phyloP scores from a whole-genome alignment of 2,329 filamentous ascomycete species.

The Colletotrichum navitas region DNA sequence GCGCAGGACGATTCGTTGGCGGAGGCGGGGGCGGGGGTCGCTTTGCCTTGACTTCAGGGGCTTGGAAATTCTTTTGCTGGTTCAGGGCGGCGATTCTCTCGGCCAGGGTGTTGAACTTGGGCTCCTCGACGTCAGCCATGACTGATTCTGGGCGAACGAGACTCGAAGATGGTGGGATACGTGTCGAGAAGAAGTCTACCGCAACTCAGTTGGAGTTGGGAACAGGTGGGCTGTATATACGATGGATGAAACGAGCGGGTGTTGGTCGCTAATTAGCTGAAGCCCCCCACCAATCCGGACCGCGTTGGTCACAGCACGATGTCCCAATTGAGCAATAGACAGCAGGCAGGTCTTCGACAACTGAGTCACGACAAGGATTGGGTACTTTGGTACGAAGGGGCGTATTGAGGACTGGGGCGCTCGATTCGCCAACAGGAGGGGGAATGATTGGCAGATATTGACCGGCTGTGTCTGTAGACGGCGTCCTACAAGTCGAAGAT shows the following conservation, averaged over 20 bases:
- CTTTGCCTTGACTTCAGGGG: constrained; percentile 52
- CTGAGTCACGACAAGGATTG: constrained; percentile 31
- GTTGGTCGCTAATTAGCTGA: constrained; percentile 5
- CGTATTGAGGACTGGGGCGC: not conserved
- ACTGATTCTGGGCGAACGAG: constrained; percentile 1
- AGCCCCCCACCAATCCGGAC: constrained; percentile 22
- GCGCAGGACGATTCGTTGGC: constrained; percentile 55
- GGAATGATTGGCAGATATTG: constrained; percentile 20
- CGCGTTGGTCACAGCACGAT: constrained; percentile 10
- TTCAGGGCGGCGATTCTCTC: constrained; percentile 76
- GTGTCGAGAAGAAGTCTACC: constrained; percentile 8
- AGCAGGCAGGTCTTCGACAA: constrained; percentile 22
- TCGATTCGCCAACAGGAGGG: not conserved
- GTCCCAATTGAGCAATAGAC: constrained; percentile 36
- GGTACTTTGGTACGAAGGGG: constrained; percentile 17
- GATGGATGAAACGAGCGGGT: constrained; percentile 12
- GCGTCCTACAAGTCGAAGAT: not conserved
- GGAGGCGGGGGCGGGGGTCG: constrained; percentile 62
- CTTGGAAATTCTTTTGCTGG: constrained; percentile 69
- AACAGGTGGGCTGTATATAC: constrained; percentile 33
- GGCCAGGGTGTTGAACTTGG: constrained; percentile 70
- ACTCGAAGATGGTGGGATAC: not conserved
- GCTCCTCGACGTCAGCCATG: constrained; percentile 74
- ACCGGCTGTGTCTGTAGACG: not conserved
- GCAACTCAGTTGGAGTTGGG: constrained; percentile 8